These are phyloP conservation scores for Malania oleifera DNA, from an alignment of 164 flowering plant genomes.

Conservation along the genomic window DNA sequence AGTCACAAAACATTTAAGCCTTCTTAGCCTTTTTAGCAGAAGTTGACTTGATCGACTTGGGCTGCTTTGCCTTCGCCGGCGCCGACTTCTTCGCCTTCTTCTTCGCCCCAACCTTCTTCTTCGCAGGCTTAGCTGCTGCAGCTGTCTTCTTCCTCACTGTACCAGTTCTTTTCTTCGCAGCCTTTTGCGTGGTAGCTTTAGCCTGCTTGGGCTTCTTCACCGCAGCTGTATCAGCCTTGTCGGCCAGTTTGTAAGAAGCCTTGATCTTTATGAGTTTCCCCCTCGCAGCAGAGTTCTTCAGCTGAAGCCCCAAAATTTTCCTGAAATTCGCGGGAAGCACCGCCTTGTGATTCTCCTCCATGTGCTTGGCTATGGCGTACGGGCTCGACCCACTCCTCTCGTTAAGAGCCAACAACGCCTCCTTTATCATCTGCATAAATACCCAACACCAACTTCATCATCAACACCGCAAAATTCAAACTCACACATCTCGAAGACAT, in stretches of 20 bases:
- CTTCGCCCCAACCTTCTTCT: slow-evolving; percentile 38
- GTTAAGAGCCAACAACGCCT: slow-evolving; percentile 53
- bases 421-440: slow-evolving; percentile 66
- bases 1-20: slow-evolving; percentile 12
- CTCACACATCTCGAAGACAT: too few relatives aligned
- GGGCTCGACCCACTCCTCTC: slow-evolving; percentile 79
- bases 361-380: slow-evolving; percentile 76
- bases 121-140: slow-evolving; percentile 12
- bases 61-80: slow-evolving; percentile 53
- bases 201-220: slow-evolving; percentile 28
- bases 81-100: slow-evolving; percentile 31
- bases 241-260: slow-evolving; percentile 74
- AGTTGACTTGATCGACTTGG: slow-evolving; percentile 57
- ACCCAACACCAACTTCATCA: neutral
- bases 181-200: neutral
- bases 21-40: slow-evolving; percentile 56
- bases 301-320: slow-evolving; percentile 58
- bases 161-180: too few relatives aligned
- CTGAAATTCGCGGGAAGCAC: slow-evolving; percentile 63
- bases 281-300: slow-evolving; percentile 52
- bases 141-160: too few relatives aligned
- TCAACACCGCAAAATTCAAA: too few relatives aligned
- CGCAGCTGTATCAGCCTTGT: too few relatives aligned
- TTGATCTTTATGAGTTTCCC: slow-evolving; percentile 65
- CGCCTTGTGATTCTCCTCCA: slow-evolving; percentile 74